Conservation (phyloP, 306 rosid genomes). For the Malus fusca region DNA sequence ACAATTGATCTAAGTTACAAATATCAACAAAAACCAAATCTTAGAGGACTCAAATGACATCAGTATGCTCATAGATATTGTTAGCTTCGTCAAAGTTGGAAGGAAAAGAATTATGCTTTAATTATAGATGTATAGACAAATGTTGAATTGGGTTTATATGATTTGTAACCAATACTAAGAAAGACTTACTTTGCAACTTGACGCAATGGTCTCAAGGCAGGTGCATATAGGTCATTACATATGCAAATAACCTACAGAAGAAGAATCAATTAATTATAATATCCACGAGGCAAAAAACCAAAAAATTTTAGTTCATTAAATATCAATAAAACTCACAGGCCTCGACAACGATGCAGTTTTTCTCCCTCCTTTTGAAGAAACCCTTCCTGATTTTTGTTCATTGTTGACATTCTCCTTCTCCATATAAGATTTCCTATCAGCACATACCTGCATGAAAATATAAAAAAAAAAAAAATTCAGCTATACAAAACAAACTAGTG, state of each 20-base stretch:
- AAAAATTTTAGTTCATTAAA: constrained; percentile 8
- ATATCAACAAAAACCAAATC: not conserved
- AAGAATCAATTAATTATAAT: constrained; percentile 19
- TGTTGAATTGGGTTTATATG: not conserved
- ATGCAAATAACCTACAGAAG: constrained; percentile 80
- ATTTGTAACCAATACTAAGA: constrained; percentile 14
- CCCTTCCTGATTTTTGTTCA: constrained; percentile 43
- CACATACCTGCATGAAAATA: constrained; percentile 45
- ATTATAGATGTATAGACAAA: not conserved
- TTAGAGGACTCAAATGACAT: not conserved
- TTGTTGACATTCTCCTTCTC: constrained; percentile 48
- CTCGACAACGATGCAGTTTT: constrained; percentile 56
- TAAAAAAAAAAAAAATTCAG: constrained; percentile 4
- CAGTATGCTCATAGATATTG: not conserved
- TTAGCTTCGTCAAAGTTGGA: not conserved
- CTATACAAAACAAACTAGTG: not conserved
- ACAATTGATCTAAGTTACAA: no score
- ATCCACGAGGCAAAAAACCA: not conserved
- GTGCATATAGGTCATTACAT: constrained; percentile 91
- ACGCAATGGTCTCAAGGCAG: constrained; percentile 88
- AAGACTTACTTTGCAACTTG: constrained; percentile 81
- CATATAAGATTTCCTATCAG: constrained; percentile 56
- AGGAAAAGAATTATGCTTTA: not conserved
- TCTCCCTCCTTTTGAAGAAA: constrained; percentile 51
- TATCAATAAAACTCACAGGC: constrained; percentile 69